These are phyloP conservation scores for Candida ponderosae DNA, from an alignment of 805 yeast species.

Conservation along the genomic window DNA sequence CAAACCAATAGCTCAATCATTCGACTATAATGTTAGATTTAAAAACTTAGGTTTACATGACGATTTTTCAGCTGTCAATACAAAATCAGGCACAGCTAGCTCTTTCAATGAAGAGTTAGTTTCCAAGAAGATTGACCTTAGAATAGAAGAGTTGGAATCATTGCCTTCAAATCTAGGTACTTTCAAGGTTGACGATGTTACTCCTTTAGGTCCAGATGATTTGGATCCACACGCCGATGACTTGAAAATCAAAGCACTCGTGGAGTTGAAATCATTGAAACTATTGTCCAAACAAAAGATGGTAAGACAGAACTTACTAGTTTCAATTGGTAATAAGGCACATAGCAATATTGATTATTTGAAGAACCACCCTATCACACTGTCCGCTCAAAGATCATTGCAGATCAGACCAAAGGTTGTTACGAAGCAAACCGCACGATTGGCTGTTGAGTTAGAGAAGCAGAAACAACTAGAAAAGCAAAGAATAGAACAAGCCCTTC, in stretches of 20 bases:
- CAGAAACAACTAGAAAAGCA: conserved; percentile 57
- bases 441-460: conserved; percentile 70
- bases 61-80: conserved; percentile 17
- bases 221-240: conserved; percentile 41
- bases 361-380: conserved; percentile 44
- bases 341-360: conserved; percentile 46
- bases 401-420: conserved; percentile 62
- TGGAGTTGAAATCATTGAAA: conserved; percentile 64
- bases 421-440: conserved; percentile 65
- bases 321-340: conserved; percentile 44
- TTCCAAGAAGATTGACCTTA: conserved; percentile 42
- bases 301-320: conserved; percentile 52
- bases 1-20: conserved; percentile 17
- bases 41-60: conserved; percentile 22
- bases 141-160: conserved; percentile 54
- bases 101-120: conserved; percentile 44
- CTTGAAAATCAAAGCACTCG: conserved; percentile 54
- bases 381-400: conserved; percentile 62
- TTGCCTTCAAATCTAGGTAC: conserved; percentile 69
- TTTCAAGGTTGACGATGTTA: conserved; percentile 35
- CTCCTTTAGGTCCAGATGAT: conserved; percentile 35
- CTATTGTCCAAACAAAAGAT: conserved; percentile 64
- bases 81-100: conserved; percentile 34
- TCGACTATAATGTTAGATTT: conserved; percentile 23
- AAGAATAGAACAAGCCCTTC: conserved; percentile 41